A percentile compares a stretch with the other conserved stretches of the same genome.
phyloP scores from a whole-genome alignment of 1,284 basidiomycete species.

The Ganoderma boninense region DNA sequence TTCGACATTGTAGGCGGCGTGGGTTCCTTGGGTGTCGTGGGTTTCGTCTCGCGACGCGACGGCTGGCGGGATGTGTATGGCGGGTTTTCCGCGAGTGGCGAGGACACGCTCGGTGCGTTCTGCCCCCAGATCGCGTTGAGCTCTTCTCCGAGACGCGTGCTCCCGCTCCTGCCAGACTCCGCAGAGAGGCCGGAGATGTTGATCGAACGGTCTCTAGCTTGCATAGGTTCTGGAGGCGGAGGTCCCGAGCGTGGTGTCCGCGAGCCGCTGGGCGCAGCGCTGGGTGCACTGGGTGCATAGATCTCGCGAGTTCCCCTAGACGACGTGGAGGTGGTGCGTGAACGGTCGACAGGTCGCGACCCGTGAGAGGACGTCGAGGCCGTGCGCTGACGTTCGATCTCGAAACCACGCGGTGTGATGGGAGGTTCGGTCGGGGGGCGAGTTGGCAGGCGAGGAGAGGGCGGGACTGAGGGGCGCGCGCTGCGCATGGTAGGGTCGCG shows the following conservation, averaged over 20 bases:
- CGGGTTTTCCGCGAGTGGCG: slow-evolving; percentile 29
- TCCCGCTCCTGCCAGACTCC: slow-evolving; percentile 43
- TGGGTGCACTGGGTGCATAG: slow-evolving; percentile 3
- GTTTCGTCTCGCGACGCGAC: slow-evolving; percentile 34
- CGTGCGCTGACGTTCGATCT: slow-evolving; percentile 33
- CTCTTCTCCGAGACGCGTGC: slow-evolving; percentile 40
- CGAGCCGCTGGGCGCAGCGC: slow-evolving; percentile 9
- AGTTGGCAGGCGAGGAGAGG: slow-evolving; percentile 32
- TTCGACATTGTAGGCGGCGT: slow-evolving; percentile 25
- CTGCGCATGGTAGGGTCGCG: slow-evolving; percentile 34
- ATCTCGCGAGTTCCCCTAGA: slow-evolving; percentile 34
- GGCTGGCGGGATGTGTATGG: slow-evolving; percentile 31
- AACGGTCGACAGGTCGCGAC: neutral
- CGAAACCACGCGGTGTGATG: slow-evolving; percentile 28
- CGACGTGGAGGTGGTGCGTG: slow-evolving; percentile 22
- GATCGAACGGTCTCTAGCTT: slow-evolving; percentile 37
- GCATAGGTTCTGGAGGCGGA: slow-evolving; percentile 31
- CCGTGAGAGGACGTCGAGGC: slow-evolving; percentile 24
- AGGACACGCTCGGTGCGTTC: slow-evolving; percentile 30
- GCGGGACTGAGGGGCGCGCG: slow-evolving; percentile 30
- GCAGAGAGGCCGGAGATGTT: slow-evolving; percentile 41
- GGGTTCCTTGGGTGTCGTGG: slow-evolving; percentile 29
- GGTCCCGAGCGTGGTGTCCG: slow-evolving; percentile 28
- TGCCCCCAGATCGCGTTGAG: slow-evolving; percentile 45
- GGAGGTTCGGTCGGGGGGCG: slow-evolving; percentile 9